These are phyloP conservation scores for Lecanoromycetidae sp. DNA, from an alignment of 2,329 filamentous ascomycete genomes.

Conservation along the genomic window DNA sequence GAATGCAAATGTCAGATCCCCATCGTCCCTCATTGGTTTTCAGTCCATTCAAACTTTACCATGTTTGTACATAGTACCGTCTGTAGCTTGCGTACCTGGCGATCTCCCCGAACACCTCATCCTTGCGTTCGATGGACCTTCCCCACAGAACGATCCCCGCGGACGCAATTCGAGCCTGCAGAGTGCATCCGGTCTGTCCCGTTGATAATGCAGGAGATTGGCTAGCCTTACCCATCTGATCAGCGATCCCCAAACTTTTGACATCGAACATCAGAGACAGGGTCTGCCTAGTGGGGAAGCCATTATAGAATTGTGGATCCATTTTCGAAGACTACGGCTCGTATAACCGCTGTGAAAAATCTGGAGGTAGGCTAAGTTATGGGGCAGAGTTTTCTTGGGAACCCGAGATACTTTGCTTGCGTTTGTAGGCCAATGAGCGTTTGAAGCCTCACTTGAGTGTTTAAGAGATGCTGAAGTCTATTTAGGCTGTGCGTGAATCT, in stretches of 20 bases:
- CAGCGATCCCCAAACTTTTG: neutral
- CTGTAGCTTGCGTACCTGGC: slow-evolving; percentile 3
- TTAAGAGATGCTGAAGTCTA: no score
- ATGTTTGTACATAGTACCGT: neutral
- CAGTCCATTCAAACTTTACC: neutral
- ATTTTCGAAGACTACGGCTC: neutral
- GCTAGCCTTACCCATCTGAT: no score
- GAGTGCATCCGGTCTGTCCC: neutral
- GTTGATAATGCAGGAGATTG: neutral
- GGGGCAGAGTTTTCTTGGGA: no score
- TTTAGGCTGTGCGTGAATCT: no score
- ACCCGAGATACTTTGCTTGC: no score
- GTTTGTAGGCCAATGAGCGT: no score
- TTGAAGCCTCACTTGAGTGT: no score
- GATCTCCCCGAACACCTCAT: neutral
- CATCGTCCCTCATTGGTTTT: neutral
- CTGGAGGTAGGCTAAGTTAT: no score
- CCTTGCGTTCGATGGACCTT: neutral
- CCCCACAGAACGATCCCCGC: neutral
- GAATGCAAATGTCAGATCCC: neutral
- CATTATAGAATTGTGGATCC: neutral
- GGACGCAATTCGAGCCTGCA: neutral
- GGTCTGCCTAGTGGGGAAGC: neutral
- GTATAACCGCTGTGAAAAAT: no score
- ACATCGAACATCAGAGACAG: neutral